phyloP scores from a whole-genome alignment of 139 green algal species.

The Chlamydomonas sp. region DNA sequence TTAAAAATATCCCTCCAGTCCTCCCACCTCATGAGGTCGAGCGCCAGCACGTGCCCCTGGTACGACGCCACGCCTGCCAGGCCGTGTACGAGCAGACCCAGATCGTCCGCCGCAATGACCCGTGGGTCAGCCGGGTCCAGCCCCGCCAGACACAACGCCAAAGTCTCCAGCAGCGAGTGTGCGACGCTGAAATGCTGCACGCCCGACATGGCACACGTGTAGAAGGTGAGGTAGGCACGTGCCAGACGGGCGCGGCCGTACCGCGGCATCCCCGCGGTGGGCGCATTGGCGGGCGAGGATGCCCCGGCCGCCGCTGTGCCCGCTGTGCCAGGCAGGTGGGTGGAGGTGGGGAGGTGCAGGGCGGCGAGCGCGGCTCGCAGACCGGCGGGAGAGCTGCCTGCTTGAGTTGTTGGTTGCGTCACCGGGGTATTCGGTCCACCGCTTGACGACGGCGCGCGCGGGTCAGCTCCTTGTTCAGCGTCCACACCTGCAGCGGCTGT shows the following conservation, averaged over 20 bases:
- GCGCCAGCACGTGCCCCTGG: not conserved
- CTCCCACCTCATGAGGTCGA: not conserved
- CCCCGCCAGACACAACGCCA: slow-evolving; percentile 53
- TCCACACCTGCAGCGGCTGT: no score
- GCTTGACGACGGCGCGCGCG: no score
- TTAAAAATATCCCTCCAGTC: no score
- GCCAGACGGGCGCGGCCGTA: not conserved
- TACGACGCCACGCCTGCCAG: not conserved
- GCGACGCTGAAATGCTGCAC: not conserved
- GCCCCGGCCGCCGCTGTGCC: no score
- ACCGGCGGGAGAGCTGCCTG: no score
- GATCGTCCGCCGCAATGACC: slow-evolving; percentile 8
- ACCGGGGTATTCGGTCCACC: no score
- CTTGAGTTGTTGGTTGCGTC: no score
- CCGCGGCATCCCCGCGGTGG: not conserved
- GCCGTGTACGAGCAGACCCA: slow-evolving; percentile 5
- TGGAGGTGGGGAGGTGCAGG: no score
- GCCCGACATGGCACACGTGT: not conserved
- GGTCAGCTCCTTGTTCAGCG: no score
- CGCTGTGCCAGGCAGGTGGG: no score
- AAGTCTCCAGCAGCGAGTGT: slow-evolving; percentile 59
- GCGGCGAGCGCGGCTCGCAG: no score
- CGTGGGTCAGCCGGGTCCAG: not conserved
- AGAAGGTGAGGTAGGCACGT: slow-evolving; percentile 9
- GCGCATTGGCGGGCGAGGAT: no score